Conservation (phyloP, 2,329 filamentous ascomycete species). For the Pleomassaria siparia region DNA sequence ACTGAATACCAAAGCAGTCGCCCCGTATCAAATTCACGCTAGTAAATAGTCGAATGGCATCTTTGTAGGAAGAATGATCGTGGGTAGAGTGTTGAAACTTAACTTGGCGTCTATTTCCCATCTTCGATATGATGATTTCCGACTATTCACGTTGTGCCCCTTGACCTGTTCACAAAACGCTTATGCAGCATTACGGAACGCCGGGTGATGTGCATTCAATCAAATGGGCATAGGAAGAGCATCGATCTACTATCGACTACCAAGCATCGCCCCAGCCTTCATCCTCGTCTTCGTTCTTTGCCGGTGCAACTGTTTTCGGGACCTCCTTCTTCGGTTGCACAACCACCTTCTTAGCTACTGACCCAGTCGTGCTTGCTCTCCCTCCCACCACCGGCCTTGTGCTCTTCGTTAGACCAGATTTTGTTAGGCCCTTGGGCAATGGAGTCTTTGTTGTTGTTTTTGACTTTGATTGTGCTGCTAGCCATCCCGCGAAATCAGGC, state of each 20-base stretch:
- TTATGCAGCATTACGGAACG: neutral
- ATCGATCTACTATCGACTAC: slow-evolving; percentile 19
- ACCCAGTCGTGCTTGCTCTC: slow-evolving; percentile 32
- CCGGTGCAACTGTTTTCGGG: slow-evolving; percentile 39
- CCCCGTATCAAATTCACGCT: no score
- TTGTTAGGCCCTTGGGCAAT: slow-evolving; percentile 80
- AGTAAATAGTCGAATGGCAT: no score
- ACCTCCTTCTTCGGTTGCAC: slow-evolving; percentile 32
- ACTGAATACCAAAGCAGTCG: no score
- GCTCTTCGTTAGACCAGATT: slow-evolving; percentile 46
- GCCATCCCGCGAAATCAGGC: slow-evolving; percentile 94
- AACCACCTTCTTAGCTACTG: slow-evolving; percentile 32
- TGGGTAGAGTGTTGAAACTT: no score
- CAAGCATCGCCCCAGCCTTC: slow-evolving; percentile 45
- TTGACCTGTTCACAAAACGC: no score
- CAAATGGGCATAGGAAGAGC: neutral
- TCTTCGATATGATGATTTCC: no score
- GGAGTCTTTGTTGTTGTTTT: slow-evolving; percentile 67
- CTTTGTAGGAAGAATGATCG: no score
- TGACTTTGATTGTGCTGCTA: slow-evolving; percentile 79
- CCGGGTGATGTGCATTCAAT: neutral
- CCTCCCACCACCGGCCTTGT: slow-evolving; percentile 30
- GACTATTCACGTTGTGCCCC: no score
- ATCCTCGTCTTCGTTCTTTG: slow-evolving; percentile 43
- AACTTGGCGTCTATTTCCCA: no score